Evolutionary conservation across 179 eudicot species (phyloP).

Genomic region (Heliamphora pulchella): DNA sequence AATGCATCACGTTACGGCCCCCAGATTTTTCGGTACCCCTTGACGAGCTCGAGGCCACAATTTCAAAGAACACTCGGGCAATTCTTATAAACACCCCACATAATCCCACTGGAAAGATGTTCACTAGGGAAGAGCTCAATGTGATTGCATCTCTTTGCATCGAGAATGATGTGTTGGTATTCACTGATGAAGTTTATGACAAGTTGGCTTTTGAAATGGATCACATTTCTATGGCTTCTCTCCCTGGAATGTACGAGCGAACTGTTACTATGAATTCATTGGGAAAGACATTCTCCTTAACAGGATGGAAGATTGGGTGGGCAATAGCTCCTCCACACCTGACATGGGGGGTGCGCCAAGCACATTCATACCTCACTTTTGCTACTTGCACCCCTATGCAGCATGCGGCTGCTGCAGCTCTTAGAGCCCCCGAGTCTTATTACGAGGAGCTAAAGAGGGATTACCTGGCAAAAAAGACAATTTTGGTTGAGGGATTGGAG

Average conservation of each 20-base stretch:
- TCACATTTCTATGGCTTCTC: conserved; percentile 89
- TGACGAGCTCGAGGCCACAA: conserved; percentile 56
- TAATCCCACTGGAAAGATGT: conserved; percentile 97
- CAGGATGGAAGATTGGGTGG: conserved; percentile 99
- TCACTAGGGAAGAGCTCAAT: conserved; percentile 64
- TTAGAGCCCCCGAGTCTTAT: conserved; percentile 71
- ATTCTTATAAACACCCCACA: conserved; percentile 88
- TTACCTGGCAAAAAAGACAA: conserved; percentile 63
- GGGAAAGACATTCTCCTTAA: conserved; percentile 93
- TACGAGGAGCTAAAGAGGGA: conserved; percentile 63
- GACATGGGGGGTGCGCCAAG: conserved; percentile 87
- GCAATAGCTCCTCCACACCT: conserved; percentile 90
- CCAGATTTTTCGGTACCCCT: conserved; percentile 73
- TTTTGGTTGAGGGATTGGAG: conserved; percentile 73
- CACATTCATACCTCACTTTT: conserved; percentile 82
- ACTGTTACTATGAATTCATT: conserved; percentile 86
- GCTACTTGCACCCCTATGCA: conserved; percentile 97
- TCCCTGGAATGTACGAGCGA: conserved; percentile 88
- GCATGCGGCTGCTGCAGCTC: conserved; percentile 69
- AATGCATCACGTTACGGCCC: conserved; percentile 65
- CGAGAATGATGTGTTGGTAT: conserved; percentile 80
- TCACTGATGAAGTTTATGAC: conserved; percentile 87
- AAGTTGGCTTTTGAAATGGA: conserved; percentile 92
- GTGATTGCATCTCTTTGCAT: conserved; percentile 68
- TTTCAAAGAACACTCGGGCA: conserved; percentile 75